Evolutionary conservation across 495 filamentous ascomycete species (phyloP).

Genomic region (Aspergillus hancockii): DNA sequence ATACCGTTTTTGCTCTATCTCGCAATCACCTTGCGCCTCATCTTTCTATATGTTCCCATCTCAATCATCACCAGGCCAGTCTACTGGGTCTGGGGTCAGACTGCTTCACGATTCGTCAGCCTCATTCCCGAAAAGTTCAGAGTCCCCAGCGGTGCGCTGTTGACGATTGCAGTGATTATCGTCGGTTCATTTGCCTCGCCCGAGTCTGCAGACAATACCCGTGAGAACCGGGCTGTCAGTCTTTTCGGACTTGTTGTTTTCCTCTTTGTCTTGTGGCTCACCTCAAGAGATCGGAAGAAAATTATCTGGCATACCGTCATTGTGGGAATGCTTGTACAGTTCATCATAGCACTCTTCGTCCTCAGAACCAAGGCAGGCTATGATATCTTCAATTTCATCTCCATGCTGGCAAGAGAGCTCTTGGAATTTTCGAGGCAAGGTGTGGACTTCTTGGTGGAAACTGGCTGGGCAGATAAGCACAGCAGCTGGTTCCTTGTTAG

Average conservation of each 20-base stretch:
- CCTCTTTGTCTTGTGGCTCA: constrained; percentile 62
- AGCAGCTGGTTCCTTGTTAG: constrained; percentile 65
- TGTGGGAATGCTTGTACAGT: constrained; percentile 83
- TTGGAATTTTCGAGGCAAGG: constrained; percentile 71
- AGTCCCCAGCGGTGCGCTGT: constrained; percentile 56
- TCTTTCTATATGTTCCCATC: constrained; percentile 73
- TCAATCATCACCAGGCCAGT: constrained; percentile 64
- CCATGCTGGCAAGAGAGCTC: constrained; percentile 64
- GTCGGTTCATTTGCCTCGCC: constrained; percentile 72
- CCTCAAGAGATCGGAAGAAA: constrained; percentile 67
- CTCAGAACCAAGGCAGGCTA: constrained; percentile 72
- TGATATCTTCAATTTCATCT: constrained; percentile 89
- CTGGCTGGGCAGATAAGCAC: constrained; percentile 37
- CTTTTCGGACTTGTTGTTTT: constrained; percentile 79
- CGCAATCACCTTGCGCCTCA: constrained; percentile 67
- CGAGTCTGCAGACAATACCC: constrained; percentile 72
- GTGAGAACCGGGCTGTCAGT: constrained; percentile 75
- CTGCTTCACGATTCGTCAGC: constrained; percentile 50
- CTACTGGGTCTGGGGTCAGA: constrained; percentile 64
- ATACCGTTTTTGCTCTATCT: constrained; percentile 84
- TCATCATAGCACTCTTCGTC: constrained; percentile 85
- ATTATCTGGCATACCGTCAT: constrained; percentile 74
- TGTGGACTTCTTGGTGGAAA: constrained; percentile 67
- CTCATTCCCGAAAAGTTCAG: constrained; percentile 64
- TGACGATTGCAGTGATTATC: constrained; percentile 68